These are phyloP conservation scores for Chaetomium strumarium DNA, from an alignment of 2,329 filamentous ascomycete genomes.

Conservation along the genomic window DNA sequence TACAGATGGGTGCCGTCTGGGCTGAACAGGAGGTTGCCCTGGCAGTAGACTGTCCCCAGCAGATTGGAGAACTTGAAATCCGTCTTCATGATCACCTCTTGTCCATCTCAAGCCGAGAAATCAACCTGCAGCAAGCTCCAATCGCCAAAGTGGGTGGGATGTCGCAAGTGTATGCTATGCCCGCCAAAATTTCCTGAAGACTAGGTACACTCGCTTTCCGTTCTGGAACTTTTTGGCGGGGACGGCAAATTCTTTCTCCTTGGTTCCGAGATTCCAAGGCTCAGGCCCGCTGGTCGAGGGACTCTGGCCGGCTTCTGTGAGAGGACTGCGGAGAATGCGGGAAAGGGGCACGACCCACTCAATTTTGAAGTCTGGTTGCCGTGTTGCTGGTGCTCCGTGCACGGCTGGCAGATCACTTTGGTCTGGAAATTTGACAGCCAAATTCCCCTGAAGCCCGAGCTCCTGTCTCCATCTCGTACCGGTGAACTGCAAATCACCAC, in stretches of 20 bases:
- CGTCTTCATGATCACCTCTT: slow-evolving; percentile 77
- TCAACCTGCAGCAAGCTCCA: slow-evolving; percentile 30
- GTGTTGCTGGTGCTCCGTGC: slow-evolving; percentile 20
- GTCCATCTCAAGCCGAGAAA: slow-evolving; percentile 14
- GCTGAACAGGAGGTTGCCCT: slow-evolving; percentile 94
- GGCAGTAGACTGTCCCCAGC: slow-evolving; percentile 95
- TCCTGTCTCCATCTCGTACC: slow-evolving; percentile 20
- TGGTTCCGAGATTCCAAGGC: slow-evolving; percentile 10
- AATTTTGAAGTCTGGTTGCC: slow-evolving; percentile 9
- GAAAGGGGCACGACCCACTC: slow-evolving; percentile 19
- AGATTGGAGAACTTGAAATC: slow-evolving; percentile 99
- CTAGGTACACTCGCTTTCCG: not conserved
- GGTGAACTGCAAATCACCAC: slow-evolving; percentile 26
- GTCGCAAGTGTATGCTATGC: slow-evolving; percentile 10
- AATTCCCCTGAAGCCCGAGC: slow-evolving; percentile 34
- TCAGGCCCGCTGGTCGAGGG: slow-evolving; percentile 7
- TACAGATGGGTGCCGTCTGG: slow-evolving; percentile 93
- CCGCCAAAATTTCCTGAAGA: slow-evolving; percentile 23
- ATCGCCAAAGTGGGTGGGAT: slow-evolving; percentile 11
- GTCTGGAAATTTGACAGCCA: slow-evolving; percentile 34
- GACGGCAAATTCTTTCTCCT: slow-evolving; percentile 25
- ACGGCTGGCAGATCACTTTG: slow-evolving; percentile 13
- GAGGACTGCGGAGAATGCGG: slow-evolving; percentile 22
- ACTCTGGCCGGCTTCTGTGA: slow-evolving; percentile 8
- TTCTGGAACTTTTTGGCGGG: slow-evolving; percentile 20